Evolutionary conservation across 2,329 filamentous ascomycete genomes (phyloP).

Genomic region (Coniella lustricola): DNA sequence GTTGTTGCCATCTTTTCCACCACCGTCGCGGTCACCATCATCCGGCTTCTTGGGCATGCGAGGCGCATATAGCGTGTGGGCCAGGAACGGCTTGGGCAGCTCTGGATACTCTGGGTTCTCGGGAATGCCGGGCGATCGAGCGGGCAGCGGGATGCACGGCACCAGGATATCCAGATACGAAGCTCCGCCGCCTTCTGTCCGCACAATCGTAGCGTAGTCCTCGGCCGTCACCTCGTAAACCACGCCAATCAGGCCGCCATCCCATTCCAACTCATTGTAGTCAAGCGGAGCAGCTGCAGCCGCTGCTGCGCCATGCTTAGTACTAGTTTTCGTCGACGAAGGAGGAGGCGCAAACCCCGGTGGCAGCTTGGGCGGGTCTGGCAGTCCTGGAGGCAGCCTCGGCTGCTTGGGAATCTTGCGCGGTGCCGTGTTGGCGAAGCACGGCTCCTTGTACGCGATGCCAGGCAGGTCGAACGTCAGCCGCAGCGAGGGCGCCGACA

Average conservation of each 20-base stretch:
- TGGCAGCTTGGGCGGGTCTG: constrained; percentile 23
- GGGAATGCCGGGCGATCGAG: constrained; percentile 52
- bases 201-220: constrained; percentile 82
- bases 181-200: constrained; percentile 80
- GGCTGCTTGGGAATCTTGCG: constrained; percentile 44
- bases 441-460: constrained; percentile 80
- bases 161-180: constrained; percentile 81
- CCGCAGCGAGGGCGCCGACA: constrained; percentile 68
- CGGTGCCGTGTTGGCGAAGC: constrained; percentile 75
- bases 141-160: constrained; percentile 63
- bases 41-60: constrained; percentile 31
- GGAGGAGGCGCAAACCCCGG: constrained; percentile 10
- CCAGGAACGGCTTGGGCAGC: constrained; percentile 61
- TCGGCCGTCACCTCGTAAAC: constrained; percentile 85
- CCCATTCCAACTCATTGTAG: constrained; percentile 55
- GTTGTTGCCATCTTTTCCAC: constrained; percentile 11
- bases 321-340: constrained; percentile 9
- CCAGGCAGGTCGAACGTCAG: constrained; percentile 83
- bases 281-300: not conserved
- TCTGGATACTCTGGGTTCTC: constrained; percentile 49
- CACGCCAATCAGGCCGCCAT: constrained; percentile 79
- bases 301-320: not conserved
- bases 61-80: constrained; percentile 77
- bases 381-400: constrained; percentile 24
- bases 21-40: constrained; percentile 14